Conservation (phyloP, 2,329 filamentous ascomycete species). For the Arthroderma sp. region DNA sequence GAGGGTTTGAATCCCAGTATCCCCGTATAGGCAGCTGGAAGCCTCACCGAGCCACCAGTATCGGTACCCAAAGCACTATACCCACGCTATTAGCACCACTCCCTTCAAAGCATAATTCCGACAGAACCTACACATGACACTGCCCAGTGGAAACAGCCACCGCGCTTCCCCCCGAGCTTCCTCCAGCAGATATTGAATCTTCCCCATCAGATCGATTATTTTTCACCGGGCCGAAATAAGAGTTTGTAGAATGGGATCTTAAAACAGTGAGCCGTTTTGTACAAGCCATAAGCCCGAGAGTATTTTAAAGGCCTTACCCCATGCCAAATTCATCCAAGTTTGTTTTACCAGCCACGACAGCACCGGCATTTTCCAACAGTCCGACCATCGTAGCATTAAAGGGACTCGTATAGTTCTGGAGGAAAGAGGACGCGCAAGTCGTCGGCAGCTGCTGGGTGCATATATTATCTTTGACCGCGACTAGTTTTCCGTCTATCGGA, state of each 20-base stretch:
- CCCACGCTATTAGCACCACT: constrained; percentile 2
- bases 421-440: constrained; percentile 68
- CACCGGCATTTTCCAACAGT: constrained; percentile 51
- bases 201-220: constrained; percentile 31
- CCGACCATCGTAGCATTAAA: constrained; percentile 71
- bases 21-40: constrained; percentile 78
- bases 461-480: constrained; percentile 69
- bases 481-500: constrained; percentile 29
- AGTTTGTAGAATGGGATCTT: constrained; percentile 56
- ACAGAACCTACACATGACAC: constrained; percentile 40
- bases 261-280: constrained; percentile 1
- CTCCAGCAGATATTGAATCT: constrained; percentile 54
- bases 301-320: constrained; percentile 39
- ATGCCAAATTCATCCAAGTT: constrained; percentile 96
- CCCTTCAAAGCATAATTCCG: background rate
- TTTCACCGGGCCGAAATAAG: constrained; percentile 51
- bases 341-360: constrained; percentile 60
- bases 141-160: constrained; percentile 59
- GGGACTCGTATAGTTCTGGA: constrained; percentile 58
- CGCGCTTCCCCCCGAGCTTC: constrained; percentile 88
- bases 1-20: constrained; percentile 81
- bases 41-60: constrained; percentile 75
- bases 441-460: constrained; percentile 53
- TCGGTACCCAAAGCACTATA: constrained; percentile 71
- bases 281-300: background rate